Evolutionary conservation across 2,329 filamentous ascomycete genomes (phyloP), one percentile per base, ranked within the genome.

Genomic region (Exophiala phaeomuriformis): DNA sequence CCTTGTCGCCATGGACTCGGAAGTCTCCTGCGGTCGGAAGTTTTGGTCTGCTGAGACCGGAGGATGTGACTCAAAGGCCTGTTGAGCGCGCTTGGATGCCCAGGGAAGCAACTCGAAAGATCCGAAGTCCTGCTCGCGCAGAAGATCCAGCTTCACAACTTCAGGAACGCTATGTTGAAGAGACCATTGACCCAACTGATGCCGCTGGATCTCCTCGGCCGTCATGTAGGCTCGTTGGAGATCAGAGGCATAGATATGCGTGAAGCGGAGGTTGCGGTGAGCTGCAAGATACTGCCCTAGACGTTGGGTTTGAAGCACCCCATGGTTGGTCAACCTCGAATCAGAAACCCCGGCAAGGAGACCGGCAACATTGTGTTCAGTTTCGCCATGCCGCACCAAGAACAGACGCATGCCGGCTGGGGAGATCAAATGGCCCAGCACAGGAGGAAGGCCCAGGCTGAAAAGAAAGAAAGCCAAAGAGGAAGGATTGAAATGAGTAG

Each of bases 351-450:
- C 90, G 63, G 90, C 90, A 71, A 53, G 63, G 60, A 51, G 49
- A 56, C 55, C 79, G 39, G 85, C 85, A 54, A 93, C 85, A 68
- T 95, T 95, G 71, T 95, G 87, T 60, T 94, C 86, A 10, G 88
- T 91, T 73, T 95, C 90, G 65, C 85, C 90, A 75, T 95, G 90
- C 52, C 90, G 84, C 64, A 95, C 82, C 63, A 95, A 77, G 64
- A 90, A 82, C 51, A 95, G 69, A 65, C 77, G 78, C 79, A 85
- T 81, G 55, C 19, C 19, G 19, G 19, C 19, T 19, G 19, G 19
- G 19, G 19, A 19, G 19, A 19, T 19, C 19, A 19, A 19, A 19
- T 19, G 19, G 19, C 19, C 19, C 19, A 19, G 19, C 19, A 40
- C 19, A 29, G 33, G 10, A 6, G 33, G 32, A 3, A 39, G n/a